Conservation (phyloP, 208 protist genomes). For the Porcisia deanei region DNA sequence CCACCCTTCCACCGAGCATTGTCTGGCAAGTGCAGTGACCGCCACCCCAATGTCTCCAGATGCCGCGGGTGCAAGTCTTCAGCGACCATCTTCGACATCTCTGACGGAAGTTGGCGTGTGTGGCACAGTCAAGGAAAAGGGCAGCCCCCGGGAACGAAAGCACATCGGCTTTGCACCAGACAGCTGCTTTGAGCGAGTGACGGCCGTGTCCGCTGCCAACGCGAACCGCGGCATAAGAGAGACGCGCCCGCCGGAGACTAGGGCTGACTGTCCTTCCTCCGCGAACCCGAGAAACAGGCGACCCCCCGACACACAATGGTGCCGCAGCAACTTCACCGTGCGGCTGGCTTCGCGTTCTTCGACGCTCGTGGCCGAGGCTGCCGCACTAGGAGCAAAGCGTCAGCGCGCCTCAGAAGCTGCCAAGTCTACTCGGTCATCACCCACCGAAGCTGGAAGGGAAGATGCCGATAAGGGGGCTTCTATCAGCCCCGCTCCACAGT, state of each 20-base stretch:
- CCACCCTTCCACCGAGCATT: background rate
- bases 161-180: constrained; percentile 28
- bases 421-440: background rate
- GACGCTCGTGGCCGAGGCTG: constrained; percentile 24
- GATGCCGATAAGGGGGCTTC: background rate
- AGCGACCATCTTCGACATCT: background rate
- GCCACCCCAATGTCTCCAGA: background rate
- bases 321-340: constrained; percentile 16
- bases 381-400: constrained; percentile 23
- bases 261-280: background rate
- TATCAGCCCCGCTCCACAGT: background rate
- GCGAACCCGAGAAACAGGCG: background rate
- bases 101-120: background rate
- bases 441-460: background rate
- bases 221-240: constrained; percentile 15
- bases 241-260: background rate
- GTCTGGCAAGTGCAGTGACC: background rate
- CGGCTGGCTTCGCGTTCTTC: constrained; percentile 26
- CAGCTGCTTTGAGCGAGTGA: constrained; percentile 15
- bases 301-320: background rate
- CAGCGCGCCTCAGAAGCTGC: constrained; percentile 5
- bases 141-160: constrained; percentile 12
- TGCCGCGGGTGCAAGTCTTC: background rate
- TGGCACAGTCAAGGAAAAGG: background rate
- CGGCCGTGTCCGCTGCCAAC: constrained; percentile 29